phyloP scores from a whole-genome alignment of 202 grass and related monocot genomes.

The Panicum virgatum region DNA sequence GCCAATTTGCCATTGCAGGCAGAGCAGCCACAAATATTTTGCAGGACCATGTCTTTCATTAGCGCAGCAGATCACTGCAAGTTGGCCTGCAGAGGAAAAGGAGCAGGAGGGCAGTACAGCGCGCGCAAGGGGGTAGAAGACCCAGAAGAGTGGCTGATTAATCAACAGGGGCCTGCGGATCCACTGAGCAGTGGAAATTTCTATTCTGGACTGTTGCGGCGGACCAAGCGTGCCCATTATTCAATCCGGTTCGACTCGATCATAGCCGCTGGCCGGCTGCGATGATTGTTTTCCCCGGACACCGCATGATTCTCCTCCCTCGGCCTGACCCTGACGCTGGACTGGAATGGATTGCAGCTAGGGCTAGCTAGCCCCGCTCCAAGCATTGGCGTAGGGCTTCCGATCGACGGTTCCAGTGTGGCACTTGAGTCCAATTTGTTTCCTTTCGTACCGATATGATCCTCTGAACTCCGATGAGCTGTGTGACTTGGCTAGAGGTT shows the following conservation, averaged over 20 bases:
- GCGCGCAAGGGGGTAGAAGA: not conserved
- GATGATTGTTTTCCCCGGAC: conserved; percentile 23
- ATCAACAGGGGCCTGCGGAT: conserved; percentile 1
- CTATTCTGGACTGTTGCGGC: conserved; percentile 38
- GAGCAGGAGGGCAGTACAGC: not conserved
- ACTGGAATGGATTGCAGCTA: conserved; percentile 7
- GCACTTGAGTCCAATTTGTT: not conserved
- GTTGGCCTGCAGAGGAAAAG: conserved; percentile 32
- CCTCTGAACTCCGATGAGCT: not conserved
- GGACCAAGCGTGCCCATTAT: conserved; percentile 47
- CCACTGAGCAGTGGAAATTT: conserved; percentile 38
- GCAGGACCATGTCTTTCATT: conserved; percentile 44
- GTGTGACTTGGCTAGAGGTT: not conserved
- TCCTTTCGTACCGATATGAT: not conserved
- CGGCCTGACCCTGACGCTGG: conserved; percentile 21
- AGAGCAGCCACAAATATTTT: not conserved
- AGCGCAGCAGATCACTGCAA: conserved; percentile 31
- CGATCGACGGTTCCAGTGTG: conserved; percentile 13
- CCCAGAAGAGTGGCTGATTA: not conserved
- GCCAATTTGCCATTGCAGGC: conserved; percentile 1
- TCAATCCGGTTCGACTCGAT: conserved; percentile 34
- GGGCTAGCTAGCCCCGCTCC: not conserved
- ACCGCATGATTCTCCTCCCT: not conserved
- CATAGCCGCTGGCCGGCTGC: conserved; percentile 23
- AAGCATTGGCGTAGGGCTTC: conserved; percentile 16